phyloP scores from a whole-genome alignment of 108 stramenopile species.

The Skeletonema costatum region DNA sequence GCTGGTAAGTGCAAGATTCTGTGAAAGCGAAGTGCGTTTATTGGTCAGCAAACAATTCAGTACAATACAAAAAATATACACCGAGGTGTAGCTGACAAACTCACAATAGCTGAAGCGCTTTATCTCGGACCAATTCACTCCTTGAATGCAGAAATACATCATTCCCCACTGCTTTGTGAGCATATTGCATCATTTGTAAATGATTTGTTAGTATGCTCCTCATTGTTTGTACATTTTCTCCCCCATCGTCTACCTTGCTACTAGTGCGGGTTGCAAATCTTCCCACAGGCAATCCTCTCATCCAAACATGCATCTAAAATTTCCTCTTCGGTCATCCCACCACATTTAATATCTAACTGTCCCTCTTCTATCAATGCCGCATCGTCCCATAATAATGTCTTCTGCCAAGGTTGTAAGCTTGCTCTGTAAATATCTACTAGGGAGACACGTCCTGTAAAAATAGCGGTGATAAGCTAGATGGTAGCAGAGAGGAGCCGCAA shows the following conservation, averaged over 20 bases:
- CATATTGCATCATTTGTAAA: slow-evolving; percentile 35
- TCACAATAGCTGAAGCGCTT: slow-evolving; percentile 24
- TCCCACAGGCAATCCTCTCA: slow-evolving; percentile 25
- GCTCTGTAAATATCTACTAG: slow-evolving; percentile 11
- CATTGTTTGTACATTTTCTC: slow-evolving; percentile 10
- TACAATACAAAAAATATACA: not conserved
- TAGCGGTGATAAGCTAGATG: slow-evolving; percentile 2
- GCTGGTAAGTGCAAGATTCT: slow-evolving; percentile 32
- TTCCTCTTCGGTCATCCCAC: slow-evolving; percentile 24
- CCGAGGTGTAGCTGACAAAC: not conserved
- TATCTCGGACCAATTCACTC: slow-evolving; percentile 31
- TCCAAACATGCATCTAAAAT: slow-evolving; percentile 33
- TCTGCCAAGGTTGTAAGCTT: slow-evolving; percentile 22
- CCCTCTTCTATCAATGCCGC: slow-evolving; percentile 35
- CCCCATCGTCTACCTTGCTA: not conserved
- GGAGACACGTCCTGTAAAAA: slow-evolving; percentile 16
- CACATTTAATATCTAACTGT: slow-evolving; percentile 4
- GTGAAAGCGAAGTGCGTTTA: not conserved
- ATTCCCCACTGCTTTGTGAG: not conserved
- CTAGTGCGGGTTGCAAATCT: slow-evolving; percentile 1
- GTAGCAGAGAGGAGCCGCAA: slow-evolving; percentile 20
- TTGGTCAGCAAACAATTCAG: not conserved
- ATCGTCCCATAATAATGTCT: slow-evolving; percentile 41
- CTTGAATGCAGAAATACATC: slow-evolving; percentile 16
- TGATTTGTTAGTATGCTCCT: slow-evolving; percentile 27